These are phyloP conservation scores for Spathaspora hagerdaliae DNA, from an alignment of 805 yeast genomes.

Conservation along the genomic window DNA sequence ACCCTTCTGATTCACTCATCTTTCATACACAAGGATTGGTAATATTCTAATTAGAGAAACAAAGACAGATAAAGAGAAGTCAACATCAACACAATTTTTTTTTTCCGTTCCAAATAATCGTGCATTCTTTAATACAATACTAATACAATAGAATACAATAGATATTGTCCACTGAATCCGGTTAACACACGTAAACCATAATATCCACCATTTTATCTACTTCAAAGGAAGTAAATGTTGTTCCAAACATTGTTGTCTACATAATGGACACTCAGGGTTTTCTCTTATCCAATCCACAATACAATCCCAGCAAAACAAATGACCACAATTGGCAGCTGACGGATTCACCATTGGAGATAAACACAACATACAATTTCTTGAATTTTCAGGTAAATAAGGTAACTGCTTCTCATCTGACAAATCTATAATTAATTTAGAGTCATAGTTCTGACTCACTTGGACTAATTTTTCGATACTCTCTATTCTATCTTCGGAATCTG, in stretches of 20 bases:
- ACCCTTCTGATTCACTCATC: slow-evolving; percentile 14
- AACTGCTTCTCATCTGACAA: slow-evolving; percentile 54
- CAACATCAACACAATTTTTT: no score
- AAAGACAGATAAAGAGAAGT: no score
- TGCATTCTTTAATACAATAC: no score
- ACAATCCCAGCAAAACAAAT: slow-evolving; percentile 89
- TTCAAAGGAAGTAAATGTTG: slow-evolving; percentile 60
- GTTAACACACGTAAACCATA: neutral
- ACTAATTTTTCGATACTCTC: slow-evolving; percentile 5
- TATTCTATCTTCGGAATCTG: slow-evolving; percentile 3
- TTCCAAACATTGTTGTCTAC: slow-evolving; percentile 66
- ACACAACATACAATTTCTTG: slow-evolving; percentile 83
- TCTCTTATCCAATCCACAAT: slow-evolving; percentile 87
- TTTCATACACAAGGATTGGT: neutral
- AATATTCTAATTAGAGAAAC: no score
- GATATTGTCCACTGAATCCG: no score
- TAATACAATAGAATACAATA: no score
- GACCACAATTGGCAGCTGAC: slow-evolving; percentile 86
- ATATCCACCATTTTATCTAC: slow-evolving; percentile 9
- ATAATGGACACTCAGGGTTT: slow-evolving; percentile 85
- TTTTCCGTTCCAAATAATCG: no score
- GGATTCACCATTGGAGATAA: slow-evolving; percentile 78
- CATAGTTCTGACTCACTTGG: slow-evolving; percentile 6
- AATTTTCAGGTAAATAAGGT: slow-evolving; percentile 64
- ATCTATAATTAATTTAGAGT: slow-evolving; percentile 32